Evolutionary conservation across 345 rosid genomes (phyloP).

Genomic region (Draba incana): DNA sequence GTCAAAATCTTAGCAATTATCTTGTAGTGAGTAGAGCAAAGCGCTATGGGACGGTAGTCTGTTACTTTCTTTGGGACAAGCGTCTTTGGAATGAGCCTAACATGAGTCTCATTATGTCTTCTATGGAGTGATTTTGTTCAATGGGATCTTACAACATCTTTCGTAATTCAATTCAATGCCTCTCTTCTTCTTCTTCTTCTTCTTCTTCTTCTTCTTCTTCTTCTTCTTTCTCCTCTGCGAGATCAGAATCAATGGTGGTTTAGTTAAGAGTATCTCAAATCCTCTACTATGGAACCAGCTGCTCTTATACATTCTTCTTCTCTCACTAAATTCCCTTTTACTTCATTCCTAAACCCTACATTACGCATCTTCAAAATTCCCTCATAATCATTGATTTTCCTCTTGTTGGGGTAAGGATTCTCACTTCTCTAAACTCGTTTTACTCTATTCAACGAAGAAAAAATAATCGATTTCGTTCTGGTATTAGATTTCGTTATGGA

Average conservation of each 20-base stretch:
- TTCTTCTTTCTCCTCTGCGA: not conserved
- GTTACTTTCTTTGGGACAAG: too few relatives aligned
- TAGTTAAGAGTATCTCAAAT: not conserved
- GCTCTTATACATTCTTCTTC: constrained; percentile 40
- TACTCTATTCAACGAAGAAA: too few relatives aligned
- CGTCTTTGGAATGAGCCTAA: too few relatives aligned
- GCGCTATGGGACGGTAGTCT: too few relatives aligned
- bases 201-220: constrained; percentile 17
- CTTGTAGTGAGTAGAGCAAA: too few relatives aligned
- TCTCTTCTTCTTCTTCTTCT: constrained; percentile 18
- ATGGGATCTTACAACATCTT: constrained; percentile 30
- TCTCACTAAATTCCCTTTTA: too few relatives aligned
- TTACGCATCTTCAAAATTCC: constrained; percentile 62
- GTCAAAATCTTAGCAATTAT: too few relatives aligned
- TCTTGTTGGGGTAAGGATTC: constrained; percentile 69
- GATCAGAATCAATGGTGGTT: constrained; percentile 32
- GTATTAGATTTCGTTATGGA: constrained; percentile 77
- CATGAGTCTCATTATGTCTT: too few relatives aligned
- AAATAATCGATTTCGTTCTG: not conserved
- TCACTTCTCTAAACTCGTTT: not conserved
- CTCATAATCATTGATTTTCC: constrained; percentile 73
- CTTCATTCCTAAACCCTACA: constrained; percentile 58
- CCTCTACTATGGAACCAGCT: constrained; percentile 53
- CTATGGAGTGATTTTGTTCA: too few relatives aligned
- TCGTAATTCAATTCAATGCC: constrained; percentile 13